Evolutionary conservation across 1,284 basidiomycete species (phyloP).

Genomic region (Ceratobasidium sp.): DNA sequence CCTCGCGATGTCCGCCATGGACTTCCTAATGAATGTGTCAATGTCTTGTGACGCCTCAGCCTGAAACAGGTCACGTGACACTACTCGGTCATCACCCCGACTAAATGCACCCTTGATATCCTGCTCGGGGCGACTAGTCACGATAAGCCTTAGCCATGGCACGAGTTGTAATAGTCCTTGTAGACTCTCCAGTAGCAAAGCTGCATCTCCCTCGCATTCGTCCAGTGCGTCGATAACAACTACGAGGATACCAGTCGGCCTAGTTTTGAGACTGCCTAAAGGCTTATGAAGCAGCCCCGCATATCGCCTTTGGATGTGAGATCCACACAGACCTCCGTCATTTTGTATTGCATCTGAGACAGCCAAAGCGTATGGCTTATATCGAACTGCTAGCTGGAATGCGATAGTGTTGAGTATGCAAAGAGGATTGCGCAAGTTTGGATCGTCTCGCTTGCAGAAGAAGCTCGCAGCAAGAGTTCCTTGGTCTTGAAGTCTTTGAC

Average conservation of each 20-base stretch:
- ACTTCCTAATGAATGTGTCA: background rate
- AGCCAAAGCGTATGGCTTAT: background rate
- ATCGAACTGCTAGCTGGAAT: conserved; percentile 12
- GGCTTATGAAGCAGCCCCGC: background rate
- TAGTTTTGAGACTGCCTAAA: background rate
- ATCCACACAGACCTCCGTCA: background rate
- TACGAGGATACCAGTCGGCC: background rate
- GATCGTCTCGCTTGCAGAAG: conserved; percentile 55
- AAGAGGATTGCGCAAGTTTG: conserved; percentile 18
- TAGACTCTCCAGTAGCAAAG: background rate
- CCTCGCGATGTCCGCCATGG: background rate
- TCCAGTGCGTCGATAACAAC: conserved; percentile 2
- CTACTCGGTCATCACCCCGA: no score
- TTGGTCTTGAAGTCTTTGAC: conserved; percentile 34
- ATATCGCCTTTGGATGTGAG: background rate
- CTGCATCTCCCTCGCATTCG: background rate
- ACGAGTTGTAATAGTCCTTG: background rate
- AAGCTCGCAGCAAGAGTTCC: conserved; percentile 53
- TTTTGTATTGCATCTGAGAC: conserved; percentile 7
- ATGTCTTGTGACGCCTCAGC: background rate
- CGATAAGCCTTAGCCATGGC: background rate
- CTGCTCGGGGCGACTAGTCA: background rate
- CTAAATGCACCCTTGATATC: background rate
- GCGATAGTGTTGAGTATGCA: conserved; percentile 30
- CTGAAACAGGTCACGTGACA: background rate